Evolutionary conservation across 148 eudicot genomes (phyloP), one percentile per base, ranked within the genome.

Genomic region (Silene conica): DNA sequence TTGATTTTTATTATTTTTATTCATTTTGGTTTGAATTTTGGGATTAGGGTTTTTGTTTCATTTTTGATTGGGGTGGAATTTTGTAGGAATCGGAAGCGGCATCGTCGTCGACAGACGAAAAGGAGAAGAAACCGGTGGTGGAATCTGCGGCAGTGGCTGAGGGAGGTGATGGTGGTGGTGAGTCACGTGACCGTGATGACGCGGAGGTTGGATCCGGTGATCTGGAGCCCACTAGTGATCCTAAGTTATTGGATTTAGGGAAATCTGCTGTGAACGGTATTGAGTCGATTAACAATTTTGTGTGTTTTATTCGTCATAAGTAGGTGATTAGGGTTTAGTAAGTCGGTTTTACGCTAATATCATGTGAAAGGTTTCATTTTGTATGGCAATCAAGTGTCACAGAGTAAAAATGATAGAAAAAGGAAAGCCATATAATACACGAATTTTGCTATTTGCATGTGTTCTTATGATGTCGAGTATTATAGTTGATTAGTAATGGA

Each of bases 91-190:
- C 87, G 65, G 88, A 84, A 77, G 85, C 83, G 3, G 85, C 83
- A 1, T 87, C 95, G 14, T 92, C 92, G 20, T 86, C 95, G 8
- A 78, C 87, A 4, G 86, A 83, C 8, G 88, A 79, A 16, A 82
- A 84, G 70, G 77, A 83, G 73, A 77, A 71, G 69, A 73, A 67
- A 1, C 62, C 73, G 23, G 80, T 82, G 20, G 68, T 63, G 22
- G 85, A 80, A 14, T 66, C 25, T 1, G 34, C 3, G 41, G 74
- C 71, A 57, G 76, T 57, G 8, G 82, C 71, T 26, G 23, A 1
- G 16, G 34, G 82, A 83, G 18, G 71, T 78, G 50, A 79, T 16
- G 64, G 13, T 22, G 70, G 70, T 67, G 70, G 26, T 20, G 70
- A 21, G 67, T 21, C 43, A 63, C 67, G 43, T 63, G 67, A 21